phyloP scores from a whole-genome alignment of 2,329 filamentous ascomycete species.

The Fusarium humuli region DNA sequence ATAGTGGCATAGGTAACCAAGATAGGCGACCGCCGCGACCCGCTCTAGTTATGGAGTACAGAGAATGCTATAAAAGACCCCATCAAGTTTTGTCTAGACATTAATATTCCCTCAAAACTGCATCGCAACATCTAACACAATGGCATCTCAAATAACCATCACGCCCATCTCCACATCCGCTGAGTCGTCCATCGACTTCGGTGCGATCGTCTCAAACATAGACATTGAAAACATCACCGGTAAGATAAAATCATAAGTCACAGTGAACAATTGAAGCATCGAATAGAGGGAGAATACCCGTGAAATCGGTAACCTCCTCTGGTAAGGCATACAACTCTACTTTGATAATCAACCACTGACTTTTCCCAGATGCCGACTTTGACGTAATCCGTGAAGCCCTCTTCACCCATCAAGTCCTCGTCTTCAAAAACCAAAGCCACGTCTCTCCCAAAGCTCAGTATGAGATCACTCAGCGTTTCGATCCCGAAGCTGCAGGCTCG shows the following conservation, averaged over 20 bases:
- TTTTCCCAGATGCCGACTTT: slow-evolving; percentile 69
- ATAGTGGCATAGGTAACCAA: slow-evolving; percentile 2
- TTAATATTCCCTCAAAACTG: not conserved
- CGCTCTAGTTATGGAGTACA: not conserved
- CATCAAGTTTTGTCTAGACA: not conserved
- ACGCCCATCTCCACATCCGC: slow-evolving; percentile 53
- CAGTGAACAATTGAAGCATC: slow-evolving; percentile 16
- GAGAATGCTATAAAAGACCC: slow-evolving; percentile 17
- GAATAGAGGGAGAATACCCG: slow-evolving; percentile 63
- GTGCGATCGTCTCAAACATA: slow-evolving; percentile 67
- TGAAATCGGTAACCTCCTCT: slow-evolving; percentile 70
- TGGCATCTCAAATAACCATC: slow-evolving; percentile 49
- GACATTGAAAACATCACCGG: slow-evolving; percentile 72
- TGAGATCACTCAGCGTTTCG: slow-evolving; percentile 78
- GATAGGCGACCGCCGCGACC: slow-evolving; percentile 40
- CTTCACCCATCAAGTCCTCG: slow-evolving; percentile 75
- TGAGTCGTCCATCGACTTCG: slow-evolving; percentile 65
- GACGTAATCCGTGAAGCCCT: slow-evolving; percentile 71
- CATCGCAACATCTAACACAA: slow-evolving; percentile 1
- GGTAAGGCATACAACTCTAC: slow-evolving; percentile 54
- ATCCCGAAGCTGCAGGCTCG: slow-evolving; percentile 69
- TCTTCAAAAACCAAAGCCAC: slow-evolving; percentile 75
- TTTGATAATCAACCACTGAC: slow-evolving; percentile 32
- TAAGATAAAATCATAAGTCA: slow-evolving; percentile 52
- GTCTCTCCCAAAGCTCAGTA: slow-evolving; percentile 78